Base-by-base conservation (phyloP, 2,329 filamentous ascomycete species). In the Zarea fungicola region DNA sequence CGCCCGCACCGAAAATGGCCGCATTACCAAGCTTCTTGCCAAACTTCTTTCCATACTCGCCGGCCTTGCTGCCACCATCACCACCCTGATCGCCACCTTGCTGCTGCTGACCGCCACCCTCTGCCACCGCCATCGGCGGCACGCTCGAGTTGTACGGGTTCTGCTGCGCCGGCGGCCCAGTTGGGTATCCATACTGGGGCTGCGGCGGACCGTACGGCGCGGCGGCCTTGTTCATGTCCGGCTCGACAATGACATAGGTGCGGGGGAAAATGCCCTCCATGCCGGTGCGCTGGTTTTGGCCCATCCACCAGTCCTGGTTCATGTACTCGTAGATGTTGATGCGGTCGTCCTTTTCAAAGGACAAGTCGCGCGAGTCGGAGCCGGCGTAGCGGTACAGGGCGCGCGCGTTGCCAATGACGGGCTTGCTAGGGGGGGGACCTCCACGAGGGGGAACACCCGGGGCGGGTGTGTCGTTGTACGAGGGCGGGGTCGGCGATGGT, bases 261-360 rank as follows among this genome's bases (percentile, higher is more conserved):
- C 85, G 81, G n/a, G 92, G 92, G 77, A 97, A 97, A 65, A 97
- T 96, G 59, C 92, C 92, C 70, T 95, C 89, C 57, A 81, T 72
- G 49, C 85, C 85, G 8, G 90, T 95, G 46, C 89, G 83, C 61
- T 85, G 75, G 69, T 95, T 96, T 58, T 80, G 81, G 57, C 92
- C 92, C 76, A 89, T 85, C 89, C 90, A 96, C 92, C 92, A 97
- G 69, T 97, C 91, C 54, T 84, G 82, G 69, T 97, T 97, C 85
- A 96, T 93, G 73, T 95, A 91, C 70, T 96, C 89, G 56, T 83
- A 80, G 19, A 97, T 87, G 51, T 81, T 78, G 58, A 97, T 76
- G 55, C 77, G 76, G 70, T 97, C 92, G 62, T 91, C 85, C 53
- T 85, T 83, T 62, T 89, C 81, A 52, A 97, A 81, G 3, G 80